Base-by-base conservation (phyloP, 2,329 filamentous ascomycete species). In the Xylariaceae sp. region DNA sequence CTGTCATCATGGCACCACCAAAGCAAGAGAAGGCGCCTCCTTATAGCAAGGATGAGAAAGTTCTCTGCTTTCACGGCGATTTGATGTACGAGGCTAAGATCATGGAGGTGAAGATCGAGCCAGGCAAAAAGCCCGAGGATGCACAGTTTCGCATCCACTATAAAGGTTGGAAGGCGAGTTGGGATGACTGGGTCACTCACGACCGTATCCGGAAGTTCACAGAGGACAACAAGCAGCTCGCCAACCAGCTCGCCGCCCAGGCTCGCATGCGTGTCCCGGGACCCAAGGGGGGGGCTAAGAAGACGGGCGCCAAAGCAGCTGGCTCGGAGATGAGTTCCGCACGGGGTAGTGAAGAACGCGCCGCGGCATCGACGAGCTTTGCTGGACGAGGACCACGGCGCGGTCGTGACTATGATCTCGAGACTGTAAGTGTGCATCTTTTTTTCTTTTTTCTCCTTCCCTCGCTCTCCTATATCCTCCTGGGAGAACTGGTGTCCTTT, bases 81-180 rank as follows among this genome's bases (percentile, higher is more conserved):
- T 81, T 97, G 66, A 79, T 98, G 36, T 98, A 98, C 60, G 92
- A 98, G 65, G 92, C 92, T 51, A 97, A 97, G 67, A 83, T 98
- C 36, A 78, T 94, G 49, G 89, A 96, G 50, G 73, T 86, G 7
- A 38, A 40, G 19, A 41, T 55, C 12, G 55, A 57, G 38, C 34
- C 47, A 1, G 54, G 53, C 15, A 55, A 57, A 50, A 57, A 57
- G 61, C 83, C 67, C 14, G 68, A 82, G 45, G 79, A 83, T 23
- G 88, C 80, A 59, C 80, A 88, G 61, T 98, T 94, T 69, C 85
- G 86, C 59, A 85, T 98, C 39, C 92, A 98, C 66, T 98, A 98
- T 71, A 97, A 97, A 66, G 92, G 92, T 57, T 98, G 92, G 92
- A 98, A 98, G 73, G 89, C 90, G 63, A 96, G 88, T 74, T 98